These are phyloP conservation scores for Hysterium pulicare DNA, from an alignment of 2,329 filamentous ascomycete genomes.

Conservation along the genomic window DNA sequence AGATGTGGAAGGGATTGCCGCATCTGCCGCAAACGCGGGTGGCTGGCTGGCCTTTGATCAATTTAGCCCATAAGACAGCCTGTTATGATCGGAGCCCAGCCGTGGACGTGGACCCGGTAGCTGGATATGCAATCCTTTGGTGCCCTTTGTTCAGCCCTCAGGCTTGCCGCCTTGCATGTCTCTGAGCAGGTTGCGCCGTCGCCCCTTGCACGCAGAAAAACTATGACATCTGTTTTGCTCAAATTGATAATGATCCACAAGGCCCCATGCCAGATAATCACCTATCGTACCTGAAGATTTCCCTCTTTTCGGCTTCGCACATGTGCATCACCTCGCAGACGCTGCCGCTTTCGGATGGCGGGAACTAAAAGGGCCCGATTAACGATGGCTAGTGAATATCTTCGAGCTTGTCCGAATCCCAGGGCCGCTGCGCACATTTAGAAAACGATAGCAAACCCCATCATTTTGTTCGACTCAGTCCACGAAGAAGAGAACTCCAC, in stretches of 20 bases:
- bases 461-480: no score
- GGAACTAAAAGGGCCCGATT: no score
- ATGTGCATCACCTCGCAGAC: no score
- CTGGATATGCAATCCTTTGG: background rate
- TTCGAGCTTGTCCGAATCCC: no score
- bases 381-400: no score
- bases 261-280: no score
- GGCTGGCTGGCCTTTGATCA: conserved; percentile 1
- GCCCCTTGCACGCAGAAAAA: background rate
- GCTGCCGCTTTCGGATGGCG: no score
- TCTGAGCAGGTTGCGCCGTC: background rate
- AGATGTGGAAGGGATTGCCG: background rate
- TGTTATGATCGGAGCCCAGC: background rate
- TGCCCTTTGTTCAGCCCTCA: background rate
- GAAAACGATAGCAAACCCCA: no score
- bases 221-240: conserved; percentile 3
- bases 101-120: conserved; percentile 1
- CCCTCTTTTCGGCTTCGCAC: no score
- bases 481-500: no score
- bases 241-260: background rate
- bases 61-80: background rate
- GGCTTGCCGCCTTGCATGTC: background rate
- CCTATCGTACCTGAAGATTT: no score
- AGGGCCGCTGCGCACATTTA: no score
- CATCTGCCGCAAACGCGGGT: background rate